phyloP scores from a whole-genome alignment of 2,329 filamentous ascomycete genomes.

The Coniochaeta sp. region DNA sequence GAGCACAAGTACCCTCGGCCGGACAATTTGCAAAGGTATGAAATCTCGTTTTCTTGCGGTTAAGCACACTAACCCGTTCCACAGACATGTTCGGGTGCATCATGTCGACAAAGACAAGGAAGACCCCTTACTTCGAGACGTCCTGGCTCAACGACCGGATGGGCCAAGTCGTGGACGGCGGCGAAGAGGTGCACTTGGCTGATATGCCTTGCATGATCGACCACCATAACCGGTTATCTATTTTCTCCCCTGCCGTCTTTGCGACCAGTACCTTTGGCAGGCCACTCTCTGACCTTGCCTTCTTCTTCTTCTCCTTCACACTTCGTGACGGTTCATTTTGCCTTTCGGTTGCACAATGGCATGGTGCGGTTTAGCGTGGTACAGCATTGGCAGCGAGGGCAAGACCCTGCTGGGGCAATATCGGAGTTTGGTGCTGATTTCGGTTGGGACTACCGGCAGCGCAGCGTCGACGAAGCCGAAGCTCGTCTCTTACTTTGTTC shows the following conservation, averaged over 20 bases:
- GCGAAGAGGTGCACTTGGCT: constrained; percentile 47
- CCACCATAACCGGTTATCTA: not conserved
- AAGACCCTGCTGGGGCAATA: not conserved
- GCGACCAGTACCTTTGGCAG: not conserved
- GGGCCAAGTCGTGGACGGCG: constrained; percentile 75
- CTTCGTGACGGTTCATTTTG: not conserved
- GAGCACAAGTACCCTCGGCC: constrained; percentile 93
- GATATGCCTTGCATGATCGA: constrained; percentile 3
- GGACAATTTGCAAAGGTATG: constrained; percentile 89
- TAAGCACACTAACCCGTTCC: not conserved
- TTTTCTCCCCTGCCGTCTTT: not conserved
- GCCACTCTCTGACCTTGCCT: not conserved
- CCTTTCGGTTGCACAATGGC: not conserved
- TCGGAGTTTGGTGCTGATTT: not conserved
- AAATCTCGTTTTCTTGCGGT: constrained; percentile 2
- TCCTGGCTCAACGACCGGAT: constrained; percentile 78
- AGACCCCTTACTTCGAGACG: constrained; percentile 71
- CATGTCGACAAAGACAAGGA: constrained; percentile 87
- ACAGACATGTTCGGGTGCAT: constrained; percentile 91
- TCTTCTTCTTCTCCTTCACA: not conserved
- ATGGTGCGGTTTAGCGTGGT: not conserved
- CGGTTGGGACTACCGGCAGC: not conserved
- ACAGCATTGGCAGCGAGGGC: not conserved
- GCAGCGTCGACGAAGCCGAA: not conserved
- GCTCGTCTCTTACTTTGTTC: not conserved